A percentile compares a stretch with the other conserved stretches of the same genome.
Conservation (phyloP, 2,329 filamentous ascomycete species). For the Gliomastix tumulicola region DNA sequence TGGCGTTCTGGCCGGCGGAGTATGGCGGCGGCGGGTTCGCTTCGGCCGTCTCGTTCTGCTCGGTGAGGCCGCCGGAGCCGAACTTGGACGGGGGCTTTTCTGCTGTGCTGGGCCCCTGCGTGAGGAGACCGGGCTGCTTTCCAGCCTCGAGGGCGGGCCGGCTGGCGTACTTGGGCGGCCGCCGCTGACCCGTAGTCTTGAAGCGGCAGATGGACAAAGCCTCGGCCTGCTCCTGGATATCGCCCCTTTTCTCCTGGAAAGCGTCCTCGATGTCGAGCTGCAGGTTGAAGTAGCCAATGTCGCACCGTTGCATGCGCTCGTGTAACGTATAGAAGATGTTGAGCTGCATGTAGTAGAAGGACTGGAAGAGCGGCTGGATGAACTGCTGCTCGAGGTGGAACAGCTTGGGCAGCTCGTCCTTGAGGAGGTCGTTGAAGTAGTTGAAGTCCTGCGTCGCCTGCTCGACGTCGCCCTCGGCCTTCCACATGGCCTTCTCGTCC, state of each 20-base stretch:
- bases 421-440: slow-evolving; percentile 95
- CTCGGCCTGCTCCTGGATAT: slow-evolving; percentile 81
- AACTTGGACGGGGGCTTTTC: slow-evolving; percentile 6
- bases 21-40: slow-evolving; percentile 65
- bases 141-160: slow-evolving; percentile 43
- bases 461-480: slow-evolving; percentile 87
- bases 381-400: slow-evolving; percentile 89
- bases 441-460: slow-evolving; percentile 92
- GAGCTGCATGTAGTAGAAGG: slow-evolving; percentile 99
- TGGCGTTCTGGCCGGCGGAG: slow-evolving; percentile 36
- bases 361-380: slow-evolving; percentile 94
- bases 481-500: slow-evolving; percentile 96
- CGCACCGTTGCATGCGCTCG: slow-evolving; percentile 94
- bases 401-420: slow-evolving; percentile 89
- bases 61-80: slow-evolving; percentile 11
- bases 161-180: slow-evolving; percentile 50
- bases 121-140: slow-evolving; percentile 44
- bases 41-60: slow-evolving; percentile 33
- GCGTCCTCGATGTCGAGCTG: slow-evolving; percentile 86
- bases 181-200: slow-evolving; percentile 73
- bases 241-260: slow-evolving; percentile 81
- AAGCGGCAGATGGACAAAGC: slow-evolving; percentile 80
- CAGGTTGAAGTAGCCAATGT: slow-evolving; percentile 97
- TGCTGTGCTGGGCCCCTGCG: slow-evolving; percentile 32
- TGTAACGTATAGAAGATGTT: slow-evolving; percentile 99